Evolutionary conservation across 2,329 filamentous ascomycete species (phyloP).

Genomic region (Fusarium sp.): DNA sequence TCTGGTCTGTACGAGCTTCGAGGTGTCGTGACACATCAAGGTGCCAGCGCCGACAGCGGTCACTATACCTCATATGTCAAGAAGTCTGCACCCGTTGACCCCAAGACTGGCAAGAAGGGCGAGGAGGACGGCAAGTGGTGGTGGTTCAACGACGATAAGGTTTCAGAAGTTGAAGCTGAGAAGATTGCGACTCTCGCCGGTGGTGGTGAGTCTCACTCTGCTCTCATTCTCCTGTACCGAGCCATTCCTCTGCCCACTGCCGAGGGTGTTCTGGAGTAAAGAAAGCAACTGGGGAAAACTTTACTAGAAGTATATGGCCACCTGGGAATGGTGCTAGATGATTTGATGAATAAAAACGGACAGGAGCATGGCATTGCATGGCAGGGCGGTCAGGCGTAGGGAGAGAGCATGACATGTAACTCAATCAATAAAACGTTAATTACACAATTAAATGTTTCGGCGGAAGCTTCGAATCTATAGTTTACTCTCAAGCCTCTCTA

Average conservation of each 20-base stretch:
- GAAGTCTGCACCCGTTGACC: constrained; percentile 80
- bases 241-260: constrained; percentile 75
- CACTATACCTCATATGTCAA: constrained; percentile 99
- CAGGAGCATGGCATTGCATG: constrained; percentile 18
- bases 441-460: not conserved
- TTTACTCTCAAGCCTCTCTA: not conserved
- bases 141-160: constrained; percentile 99
- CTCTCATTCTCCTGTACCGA: constrained; percentile 82
- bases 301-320: not conserved
- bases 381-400: constrained; percentile 31
- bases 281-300: not conserved
- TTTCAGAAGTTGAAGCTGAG: constrained; percentile 89
- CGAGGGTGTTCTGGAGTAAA: constrained; percentile 56
- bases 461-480: not conserved
- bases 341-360: constrained; percentile 25
- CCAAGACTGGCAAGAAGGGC: constrained; percentile 79
- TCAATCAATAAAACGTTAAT: constrained; percentile 27
- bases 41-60: constrained; percentile 94
- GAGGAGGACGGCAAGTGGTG: constrained; percentile 97
- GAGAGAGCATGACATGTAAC: constrained; percentile 26
- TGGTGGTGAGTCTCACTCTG: constrained; percentile 88
- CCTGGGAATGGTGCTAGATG: constrained; percentile 5
- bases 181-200: constrained; percentile 92
- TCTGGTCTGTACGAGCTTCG: constrained; percentile 95
- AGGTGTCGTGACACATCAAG: constrained; percentile 95